Conservation (phyloP, 78 protist species). For the Salpingoeca rosetta region DNA sequence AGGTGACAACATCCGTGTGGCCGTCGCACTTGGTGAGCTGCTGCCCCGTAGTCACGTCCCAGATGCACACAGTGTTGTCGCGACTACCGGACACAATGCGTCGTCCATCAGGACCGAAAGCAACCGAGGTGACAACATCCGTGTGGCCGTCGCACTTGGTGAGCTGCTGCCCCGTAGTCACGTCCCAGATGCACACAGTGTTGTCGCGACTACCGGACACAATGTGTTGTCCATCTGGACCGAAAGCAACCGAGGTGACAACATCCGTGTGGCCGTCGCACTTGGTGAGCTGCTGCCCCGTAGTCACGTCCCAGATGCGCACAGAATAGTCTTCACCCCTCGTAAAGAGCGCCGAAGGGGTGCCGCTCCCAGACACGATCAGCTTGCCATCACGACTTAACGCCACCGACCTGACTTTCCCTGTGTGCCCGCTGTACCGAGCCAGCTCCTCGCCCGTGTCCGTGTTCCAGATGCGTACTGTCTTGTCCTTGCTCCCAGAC, state of each 20-base stretch:
- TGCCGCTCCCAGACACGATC: too few relatives aligned
- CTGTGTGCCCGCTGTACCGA: too few relatives aligned
- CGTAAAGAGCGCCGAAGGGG: too few relatives aligned
- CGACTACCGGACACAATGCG: too few relatives aligned
- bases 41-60: too few relatives aligned
- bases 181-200: slow-evolving; percentile 93
- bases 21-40: too few relatives aligned
- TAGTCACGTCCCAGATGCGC: slow-evolving; percentile 95
- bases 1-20: too few relatives aligned
- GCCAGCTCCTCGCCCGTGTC: too few relatives aligned
- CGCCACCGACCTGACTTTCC: too few relatives aligned
- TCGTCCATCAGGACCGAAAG: slow-evolving; percentile 99
- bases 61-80: too few relatives aligned
- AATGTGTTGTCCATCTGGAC: slow-evolving; percentile 67
- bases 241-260: slow-evolving; percentile 94
- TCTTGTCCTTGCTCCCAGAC: slow-evolving; percentile 94
- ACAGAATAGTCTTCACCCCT: too few relatives aligned
- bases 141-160: slow-evolving; percentile 91
- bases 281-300: slow-evolving; percentile 34
- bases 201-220: slow-evolving; percentile 96
- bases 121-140: slow-evolving; percentile 94
- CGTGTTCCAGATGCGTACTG: slow-evolving; percentile 97
- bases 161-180: slow-evolving; percentile 75
- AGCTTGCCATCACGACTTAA: too few relatives aligned
- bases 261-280: slow-evolving; percentile 93